phyloP scores from a whole-genome alignment of 2,329 filamentous ascomycete genomes.

The Ceratocystis eucalypticola region DNA sequence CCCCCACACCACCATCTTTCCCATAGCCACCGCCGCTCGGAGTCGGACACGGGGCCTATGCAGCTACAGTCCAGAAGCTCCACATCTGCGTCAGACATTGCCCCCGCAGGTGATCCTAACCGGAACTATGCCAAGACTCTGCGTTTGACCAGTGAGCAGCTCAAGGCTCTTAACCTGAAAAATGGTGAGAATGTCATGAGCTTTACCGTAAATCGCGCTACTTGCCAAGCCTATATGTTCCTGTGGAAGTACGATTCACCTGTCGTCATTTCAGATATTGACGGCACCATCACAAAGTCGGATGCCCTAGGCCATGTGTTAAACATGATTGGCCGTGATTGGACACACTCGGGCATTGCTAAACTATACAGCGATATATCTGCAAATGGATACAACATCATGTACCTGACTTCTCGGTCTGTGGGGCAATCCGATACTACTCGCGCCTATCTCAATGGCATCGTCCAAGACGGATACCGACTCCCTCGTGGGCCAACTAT shows the following conservation, averaged over 20 bases:
- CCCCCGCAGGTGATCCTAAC: constrained; percentile 53
- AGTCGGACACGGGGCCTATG: constrained; percentile 48
- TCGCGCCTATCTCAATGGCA: constrained; percentile 74
- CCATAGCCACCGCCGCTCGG: constrained; percentile 46
- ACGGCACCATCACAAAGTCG: constrained; percentile 97
- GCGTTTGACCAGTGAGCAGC: constrained; percentile 84
- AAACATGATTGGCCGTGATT: constrained; percentile 93
- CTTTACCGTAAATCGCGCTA: constrained; percentile 91
- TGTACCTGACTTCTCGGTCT: constrained; percentile 89
- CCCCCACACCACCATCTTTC: constrained; percentile 11
- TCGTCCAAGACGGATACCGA: constrained; percentile 73
- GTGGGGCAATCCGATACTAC: constrained; percentile 90
- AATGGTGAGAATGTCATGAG: constrained; percentile 84
- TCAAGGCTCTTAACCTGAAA: constrained; percentile 72
- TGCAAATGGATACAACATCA: constrained; percentile 94
- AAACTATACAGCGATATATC: constrained; percentile 95
- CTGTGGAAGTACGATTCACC: constrained; percentile 84
- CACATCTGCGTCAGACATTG: constrained; percentile 50
- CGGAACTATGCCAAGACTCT: constrained; percentile 94
- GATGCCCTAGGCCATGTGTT: constrained; percentile 87
- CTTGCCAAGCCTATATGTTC: constrained; percentile 84
- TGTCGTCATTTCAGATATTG: constrained; percentile 95
- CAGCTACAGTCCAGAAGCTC: constrained; percentile 30
- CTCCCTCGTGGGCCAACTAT: constrained; percentile 88
- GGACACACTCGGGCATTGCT: constrained; percentile 92